phyloP scores from a whole-genome alignment of 345 rosid species.

The Populus nigra region DNA sequence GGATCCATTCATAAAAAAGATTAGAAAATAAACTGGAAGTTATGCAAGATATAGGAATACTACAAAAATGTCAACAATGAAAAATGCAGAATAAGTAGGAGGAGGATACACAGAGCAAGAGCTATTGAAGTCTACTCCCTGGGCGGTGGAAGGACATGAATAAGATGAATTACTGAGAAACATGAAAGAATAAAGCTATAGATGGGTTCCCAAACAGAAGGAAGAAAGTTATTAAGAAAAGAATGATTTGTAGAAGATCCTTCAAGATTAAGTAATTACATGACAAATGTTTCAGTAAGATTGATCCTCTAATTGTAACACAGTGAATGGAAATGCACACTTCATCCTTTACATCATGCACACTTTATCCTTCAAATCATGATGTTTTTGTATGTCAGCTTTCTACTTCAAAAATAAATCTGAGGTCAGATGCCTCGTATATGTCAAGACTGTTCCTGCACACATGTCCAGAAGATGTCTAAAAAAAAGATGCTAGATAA shows the following conservation, averaged over 20 bases:
- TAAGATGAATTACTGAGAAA: not conserved
- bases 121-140: too few relatives aligned
- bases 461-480: not conserved
- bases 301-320: not conserved
- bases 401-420: constrained; percentile 2
- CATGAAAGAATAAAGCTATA: not conserved
- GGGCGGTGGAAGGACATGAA: too few relatives aligned
- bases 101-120: too few relatives aligned
- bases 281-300: not conserved
- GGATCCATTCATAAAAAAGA: not conserved
- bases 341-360: not conserved
- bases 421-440: not conserved
- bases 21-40: too few relatives aligned
- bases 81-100: too few relatives aligned
- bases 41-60: not conserved
- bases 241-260: not conserved
- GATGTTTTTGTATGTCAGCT: not conserved
- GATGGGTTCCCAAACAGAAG: not conserved
- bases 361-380: not conserved
- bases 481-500: not conserved
- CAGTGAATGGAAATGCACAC: not conserved
- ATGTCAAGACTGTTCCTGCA: not conserved
- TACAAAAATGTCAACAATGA: not conserved
- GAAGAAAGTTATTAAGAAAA: not conserved
- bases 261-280: not conserved